Evolutionary conservation across 2,329 filamentous ascomycete species (phyloP).

Genomic region (Ophiosphaerella narmari): DNA sequence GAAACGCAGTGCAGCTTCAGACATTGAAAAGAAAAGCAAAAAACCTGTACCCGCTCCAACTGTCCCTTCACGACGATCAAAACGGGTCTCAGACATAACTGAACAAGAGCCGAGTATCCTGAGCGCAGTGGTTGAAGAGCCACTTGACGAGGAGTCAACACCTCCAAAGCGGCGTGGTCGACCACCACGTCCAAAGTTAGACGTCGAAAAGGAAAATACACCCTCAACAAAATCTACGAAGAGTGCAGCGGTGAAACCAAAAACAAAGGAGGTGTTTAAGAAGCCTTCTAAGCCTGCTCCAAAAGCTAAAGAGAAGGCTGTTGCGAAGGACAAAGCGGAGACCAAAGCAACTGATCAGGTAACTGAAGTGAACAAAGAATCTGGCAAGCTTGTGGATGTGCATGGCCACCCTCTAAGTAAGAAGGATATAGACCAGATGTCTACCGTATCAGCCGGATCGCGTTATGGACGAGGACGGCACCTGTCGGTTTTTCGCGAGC

Average conservation of each 20-base stretch:
- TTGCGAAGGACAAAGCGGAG: slow-evolving; percentile 8
- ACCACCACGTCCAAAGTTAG: slow-evolving; percentile 25
- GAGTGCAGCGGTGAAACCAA: slow-evolving; percentile 12
- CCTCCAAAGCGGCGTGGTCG: slow-evolving; percentile 33
- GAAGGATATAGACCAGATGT: slow-evolving; percentile 41
- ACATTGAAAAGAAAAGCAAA: slow-evolving; percentile 24
- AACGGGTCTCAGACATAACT: slow-evolving; percentile 33
- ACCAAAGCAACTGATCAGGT: slow-evolving; percentile 11
- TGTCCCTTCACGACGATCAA: slow-evolving; percentile 28
- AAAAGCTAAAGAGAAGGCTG: slow-evolving; percentile 22
- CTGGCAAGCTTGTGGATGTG: slow-evolving; percentile 38
- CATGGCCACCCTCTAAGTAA: slow-evolving; percentile 39
- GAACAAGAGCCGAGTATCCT: slow-evolving; percentile 32
- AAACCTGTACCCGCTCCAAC: slow-evolving; percentile 20
- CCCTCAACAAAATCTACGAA: slow-evolving; percentile 13
- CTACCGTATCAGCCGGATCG: slow-evolving; percentile 35
- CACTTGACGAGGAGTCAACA: slow-evolving; percentile 27
- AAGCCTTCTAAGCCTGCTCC: slow-evolving; percentile 8
- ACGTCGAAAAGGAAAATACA: slow-evolving; percentile 14
- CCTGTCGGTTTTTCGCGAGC: slow-evolving; percentile 40
- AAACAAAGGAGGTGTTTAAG: slow-evolving; percentile 2
- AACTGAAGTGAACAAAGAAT: slow-evolving; percentile 8
- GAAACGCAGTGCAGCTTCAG: slow-evolving; percentile 22
- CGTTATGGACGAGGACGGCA: slow-evolving; percentile 41
- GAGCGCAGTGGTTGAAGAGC: slow-evolving; percentile 21